These are phyloP conservation scores for Helotiales sp. DNA, from an alignment of 2,329 filamentous ascomycete genomes.

Conservation along the genomic window DNA sequence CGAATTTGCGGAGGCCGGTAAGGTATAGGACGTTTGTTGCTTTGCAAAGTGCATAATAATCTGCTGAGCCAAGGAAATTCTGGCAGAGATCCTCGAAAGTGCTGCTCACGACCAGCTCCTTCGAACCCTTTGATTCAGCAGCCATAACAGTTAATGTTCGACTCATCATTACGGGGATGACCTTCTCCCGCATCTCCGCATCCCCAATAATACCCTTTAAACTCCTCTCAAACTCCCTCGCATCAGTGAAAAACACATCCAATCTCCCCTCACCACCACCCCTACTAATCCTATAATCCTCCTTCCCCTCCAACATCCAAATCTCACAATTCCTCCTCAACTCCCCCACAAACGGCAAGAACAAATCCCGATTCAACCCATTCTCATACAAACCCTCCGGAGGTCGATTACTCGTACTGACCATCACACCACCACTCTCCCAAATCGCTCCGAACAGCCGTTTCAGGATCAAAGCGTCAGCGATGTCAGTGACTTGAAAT, in stretches of 20 bases:
- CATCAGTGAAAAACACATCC: conserved; percentile 16
- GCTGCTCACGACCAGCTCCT: conserved; percentile 11
- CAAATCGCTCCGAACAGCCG: conserved; percentile 20
- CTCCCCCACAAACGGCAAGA: conserved; percentile 22
- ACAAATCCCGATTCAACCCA: conserved; percentile 21
- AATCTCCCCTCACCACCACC: background rate
- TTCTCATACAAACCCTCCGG: conserved; percentile 22
- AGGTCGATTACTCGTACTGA: conserved; percentile 17
- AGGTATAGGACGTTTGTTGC: conserved; percentile 10
- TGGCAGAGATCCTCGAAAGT: conserved; percentile 21
- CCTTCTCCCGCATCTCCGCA: background rate
- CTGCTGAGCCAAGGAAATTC: conserved; percentile 17
- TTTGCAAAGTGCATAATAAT: conserved; percentile 17
- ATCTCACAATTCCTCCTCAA: conserved; percentile 21
- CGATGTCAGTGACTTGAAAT: conserved; percentile 27
- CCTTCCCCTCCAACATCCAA: conserved; percentile 23
- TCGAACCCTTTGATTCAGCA: background rate
- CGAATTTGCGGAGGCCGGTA: conserved; percentile 19
- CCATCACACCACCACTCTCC: conserved; percentile 17
- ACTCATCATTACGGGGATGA: conserved; percentile 18
- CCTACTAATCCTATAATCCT: conserved; percentile 21
- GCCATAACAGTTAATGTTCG: conserved; percentile 10
- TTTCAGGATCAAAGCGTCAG: conserved; percentile 23
- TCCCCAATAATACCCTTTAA: background rate
- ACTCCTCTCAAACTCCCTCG: background rate